Evolutionary conservation across 2,329 filamentous ascomycete genomes (phyloP), one percentile per base, ranked within the genome.

Genomic region (Dichotomopilus funicola): DNA sequence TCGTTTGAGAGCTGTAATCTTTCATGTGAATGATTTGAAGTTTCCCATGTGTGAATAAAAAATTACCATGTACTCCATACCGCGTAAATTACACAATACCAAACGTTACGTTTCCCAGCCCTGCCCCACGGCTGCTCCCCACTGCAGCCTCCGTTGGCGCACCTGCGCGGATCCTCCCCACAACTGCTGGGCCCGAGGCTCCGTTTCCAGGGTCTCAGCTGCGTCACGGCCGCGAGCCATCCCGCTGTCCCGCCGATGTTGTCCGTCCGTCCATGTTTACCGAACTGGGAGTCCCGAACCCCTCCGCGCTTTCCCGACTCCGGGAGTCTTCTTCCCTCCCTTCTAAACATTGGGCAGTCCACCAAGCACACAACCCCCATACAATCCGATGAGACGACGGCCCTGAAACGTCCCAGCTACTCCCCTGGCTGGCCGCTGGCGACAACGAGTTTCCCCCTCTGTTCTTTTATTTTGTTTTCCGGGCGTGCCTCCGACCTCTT

Each of bases 381-480:
- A 27, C 19, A 27, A 27, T 27, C 19, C 49, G 47, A 63, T 63
- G 61, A 61, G 56, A 51, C 50, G 55, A 54, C 56, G 58, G 38
- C 49, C 56, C 46, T 60, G 45, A 58, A 57, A 27, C 37, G 54
- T 48, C 55, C 53, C 50, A 50, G 52, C 51, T 54, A 34, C 41
- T 27, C 53, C 50, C 47, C 53, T 57, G 58, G 61, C 59, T 60
- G 61, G 60, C 55, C 47, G 51, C 57, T 55, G 60, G 60, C 57
- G 59, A 58, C 48, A 53, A 45, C 12, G 42, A 56, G 19, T 27
- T 27, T 27, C 44, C 6, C 27, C 13, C 11, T 19, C 12, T 40
- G 37, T 40, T 4, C 4, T 46, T 10, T 12, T 31, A 2, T 27
- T 27, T 27, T 27, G 19, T 27, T 27, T 27, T 27, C 19, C 19